A percentile compares a stretch with the other conserved stretches of the same genome.
Conservation (phyloP, 306 rosid genomes). For the Ceratonia siliqua region DNA sequence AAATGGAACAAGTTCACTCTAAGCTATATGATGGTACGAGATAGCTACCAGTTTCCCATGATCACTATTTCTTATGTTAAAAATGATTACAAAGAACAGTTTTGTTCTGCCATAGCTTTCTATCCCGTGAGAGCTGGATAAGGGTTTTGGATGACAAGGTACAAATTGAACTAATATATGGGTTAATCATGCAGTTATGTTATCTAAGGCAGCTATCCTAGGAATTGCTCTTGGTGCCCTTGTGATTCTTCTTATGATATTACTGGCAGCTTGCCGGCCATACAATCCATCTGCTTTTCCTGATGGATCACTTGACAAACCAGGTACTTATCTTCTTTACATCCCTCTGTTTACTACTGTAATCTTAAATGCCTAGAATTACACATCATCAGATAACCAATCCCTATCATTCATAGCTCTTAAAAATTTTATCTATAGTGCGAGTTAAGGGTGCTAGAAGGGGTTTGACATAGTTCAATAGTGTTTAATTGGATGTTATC, state of each 20-base stretch:
- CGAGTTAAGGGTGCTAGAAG: neutral
- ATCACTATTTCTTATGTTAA: neutral
- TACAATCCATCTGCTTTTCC: constrained; percentile 69
- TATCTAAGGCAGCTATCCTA: constrained; percentile 90
- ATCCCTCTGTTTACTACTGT: constrained; percentile 3
- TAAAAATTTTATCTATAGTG: neutral
- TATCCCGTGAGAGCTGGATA: neutral
- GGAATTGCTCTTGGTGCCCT: constrained; percentile 98
- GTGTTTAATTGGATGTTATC: neutral
- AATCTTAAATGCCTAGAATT: neutral
- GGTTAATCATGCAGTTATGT: constrained; percentile 51
- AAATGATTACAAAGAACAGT: neutral
- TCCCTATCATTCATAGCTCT: neutral
- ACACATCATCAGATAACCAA: neutral
- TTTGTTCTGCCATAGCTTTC: neutral
- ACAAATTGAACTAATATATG: neutral
- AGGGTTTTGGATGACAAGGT: neutral
- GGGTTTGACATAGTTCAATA: neutral
- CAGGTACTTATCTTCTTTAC: constrained; percentile 49
- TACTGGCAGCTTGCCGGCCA: constrained; percentile 82
- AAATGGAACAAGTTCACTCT: neutral
- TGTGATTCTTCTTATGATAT: constrained; percentile 86
- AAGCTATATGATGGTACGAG: neutral
- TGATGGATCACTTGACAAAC: constrained; percentile 87
- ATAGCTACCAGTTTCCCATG: neutral